Percentiles rank a stretch among this genome's conserved stretches.
Conservation (phyloP, 1,284 basidiomycete species). For the Pseudozyma hubeiensis region DNA sequence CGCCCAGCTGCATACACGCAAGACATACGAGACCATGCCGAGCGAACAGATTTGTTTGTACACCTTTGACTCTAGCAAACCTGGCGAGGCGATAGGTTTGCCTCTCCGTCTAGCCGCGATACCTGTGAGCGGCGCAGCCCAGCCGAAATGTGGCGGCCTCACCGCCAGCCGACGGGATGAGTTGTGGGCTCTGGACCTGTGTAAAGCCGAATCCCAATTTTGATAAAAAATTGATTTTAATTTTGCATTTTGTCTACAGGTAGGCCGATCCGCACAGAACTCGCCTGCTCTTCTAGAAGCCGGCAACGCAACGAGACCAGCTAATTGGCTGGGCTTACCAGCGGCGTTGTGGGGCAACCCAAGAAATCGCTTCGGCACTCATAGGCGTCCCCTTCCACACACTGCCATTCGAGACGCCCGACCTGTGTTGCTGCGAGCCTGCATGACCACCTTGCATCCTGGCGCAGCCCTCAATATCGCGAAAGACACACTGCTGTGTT, state of each 20-base stretch:
- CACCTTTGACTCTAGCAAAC: neutral
- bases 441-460: too few species aligned
- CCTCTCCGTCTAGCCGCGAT: neutral
- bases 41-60: neutral
- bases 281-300: slow-evolving; percentile 12
- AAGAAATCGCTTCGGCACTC: too few species aligned
- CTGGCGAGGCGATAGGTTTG: neutral
- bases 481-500: too few species aligned
- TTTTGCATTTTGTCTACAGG: neutral
- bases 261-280: slow-evolving; percentile 11
- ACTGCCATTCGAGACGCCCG: too few species aligned
- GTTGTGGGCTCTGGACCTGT: neutral
- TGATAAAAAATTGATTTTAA: slow-evolving; percentile 1
- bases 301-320: neutral
- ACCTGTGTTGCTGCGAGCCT: too few species aligned
- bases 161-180: slow-evolving; percentile 12
- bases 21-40: neutral
- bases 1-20: neutral
- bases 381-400: too few species aligned
- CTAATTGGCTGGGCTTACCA: neutral
- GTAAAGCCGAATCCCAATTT: neutral
- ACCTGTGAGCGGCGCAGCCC: neutral
- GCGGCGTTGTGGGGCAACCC: too few species aligned
- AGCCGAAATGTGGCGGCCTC: slow-evolving; percentile 4
- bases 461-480: too few species aligned